Conservation (phyloP, 2,329 filamentous ascomycete species). For the Diaporthe helianthi region DNA sequence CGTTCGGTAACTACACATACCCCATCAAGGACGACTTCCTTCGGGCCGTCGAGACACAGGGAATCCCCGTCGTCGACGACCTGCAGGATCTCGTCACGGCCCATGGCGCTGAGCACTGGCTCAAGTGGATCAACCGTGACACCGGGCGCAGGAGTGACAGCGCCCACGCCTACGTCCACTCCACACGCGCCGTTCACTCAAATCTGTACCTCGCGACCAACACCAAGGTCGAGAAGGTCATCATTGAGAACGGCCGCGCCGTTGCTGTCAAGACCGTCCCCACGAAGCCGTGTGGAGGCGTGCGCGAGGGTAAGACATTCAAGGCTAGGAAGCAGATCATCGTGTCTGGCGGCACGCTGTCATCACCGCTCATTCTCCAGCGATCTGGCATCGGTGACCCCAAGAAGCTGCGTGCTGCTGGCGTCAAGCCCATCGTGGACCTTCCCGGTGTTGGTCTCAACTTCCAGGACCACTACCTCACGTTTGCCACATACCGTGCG, state of each 20-base stretch:
- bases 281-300: slow-evolving; percentile 69
- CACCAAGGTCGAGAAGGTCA: slow-evolving; percentile 79
- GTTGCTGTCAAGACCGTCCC: slow-evolving; percentile 74
- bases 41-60: slow-evolving; percentile 74
- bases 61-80: slow-evolving; percentile 78
- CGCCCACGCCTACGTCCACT: slow-evolving; percentile 80
- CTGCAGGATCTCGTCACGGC: slow-evolving; percentile 74
- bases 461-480: slow-evolving; percentile 80
- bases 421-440: slow-evolving; percentile 73
- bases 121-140: slow-evolving; percentile 84
- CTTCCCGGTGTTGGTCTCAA: slow-evolving; percentile 77
- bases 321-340: slow-evolving; percentile 77
- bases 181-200: slow-evolving; percentile 71
- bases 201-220: slow-evolving; percentile 78
- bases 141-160: slow-evolving; percentile 77
- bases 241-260: slow-evolving; percentile 75
- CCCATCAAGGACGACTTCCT: slow-evolving; percentile 85
- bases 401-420: slow-evolving; percentile 71
- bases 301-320: slow-evolving; percentile 57
- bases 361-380: slow-evolving; percentile 77
- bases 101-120: slow-evolving; percentile 80
- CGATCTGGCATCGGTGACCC: slow-evolving; percentile 76
- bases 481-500: slow-evolving; percentile 73
- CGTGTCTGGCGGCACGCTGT: slow-evolving; percentile 74
- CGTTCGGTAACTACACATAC: slow-evolving; percentile 81